Percentiles rank a stretch among this genome's conserved stretches.
Evolutionary conservation across 805 yeast genomes (phyloP).

Genomic region (Spathaspora boniae): DNA sequence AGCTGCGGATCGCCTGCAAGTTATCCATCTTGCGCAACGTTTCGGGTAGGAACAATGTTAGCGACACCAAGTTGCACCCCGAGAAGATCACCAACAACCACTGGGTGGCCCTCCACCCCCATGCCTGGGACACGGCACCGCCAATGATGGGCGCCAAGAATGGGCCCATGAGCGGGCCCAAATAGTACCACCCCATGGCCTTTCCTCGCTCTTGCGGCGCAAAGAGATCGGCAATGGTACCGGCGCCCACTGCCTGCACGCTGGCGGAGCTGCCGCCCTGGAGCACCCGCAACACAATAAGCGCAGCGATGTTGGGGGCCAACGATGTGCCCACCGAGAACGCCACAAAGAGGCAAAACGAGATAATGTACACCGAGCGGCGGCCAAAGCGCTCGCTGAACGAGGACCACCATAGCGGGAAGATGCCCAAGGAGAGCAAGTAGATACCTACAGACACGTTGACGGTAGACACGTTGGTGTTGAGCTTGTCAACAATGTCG

Average conservation of each 20-base stretch:
- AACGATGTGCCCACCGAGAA: conserved; percentile 73
- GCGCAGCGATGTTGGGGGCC: conserved; percentile 54
- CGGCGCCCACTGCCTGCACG: conserved; percentile 89
- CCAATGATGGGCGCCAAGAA: conserved; percentile 75
- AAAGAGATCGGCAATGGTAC: conserved; percentile 75
- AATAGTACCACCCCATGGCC: conserved; percentile 75
- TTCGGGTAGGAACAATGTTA: conserved; percentile 69
- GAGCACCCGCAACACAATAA: conserved; percentile 66
- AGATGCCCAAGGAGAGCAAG: conserved; percentile 66
- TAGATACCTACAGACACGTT: conserved; percentile 81
- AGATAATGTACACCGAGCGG: conserved; percentile 65
- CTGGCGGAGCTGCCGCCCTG: conserved; percentile 82
- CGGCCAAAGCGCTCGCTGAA: conserved; percentile 75
- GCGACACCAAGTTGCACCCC: conserved; percentile 46
- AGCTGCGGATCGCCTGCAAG: conserved; percentile 41
- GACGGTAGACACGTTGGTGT: conserved; percentile 58
- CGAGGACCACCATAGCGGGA: conserved; percentile 89
- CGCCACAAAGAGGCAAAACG: conserved; percentile 59
- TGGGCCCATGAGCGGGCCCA: conserved; percentile 83
- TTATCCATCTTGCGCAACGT: conserved; percentile 67
- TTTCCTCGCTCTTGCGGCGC: conserved; percentile 66
- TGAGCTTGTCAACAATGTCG: conserved; percentile 49
- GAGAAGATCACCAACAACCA: conserved; percentile 76
- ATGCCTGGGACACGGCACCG: conserved; percentile 63
- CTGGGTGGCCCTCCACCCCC: conserved; percentile 90